Base-by-base conservation (phyloP, 2,329 filamentous ascomycete species). In the Penicillium decumbens region DNA sequence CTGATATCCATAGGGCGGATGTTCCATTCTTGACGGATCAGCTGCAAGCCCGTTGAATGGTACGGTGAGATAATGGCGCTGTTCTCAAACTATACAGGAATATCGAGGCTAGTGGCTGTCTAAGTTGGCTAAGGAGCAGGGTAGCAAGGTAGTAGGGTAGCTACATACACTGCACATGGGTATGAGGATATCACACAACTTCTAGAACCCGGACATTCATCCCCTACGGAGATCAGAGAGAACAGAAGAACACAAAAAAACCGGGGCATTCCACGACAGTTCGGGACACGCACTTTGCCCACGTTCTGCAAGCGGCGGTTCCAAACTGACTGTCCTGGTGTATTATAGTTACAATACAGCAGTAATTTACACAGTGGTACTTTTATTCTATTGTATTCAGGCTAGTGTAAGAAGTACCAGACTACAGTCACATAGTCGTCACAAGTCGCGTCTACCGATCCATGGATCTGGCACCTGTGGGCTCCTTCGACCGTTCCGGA, bases 391-490 rank as follows among this genome's bases (percentile, higher is more conserved):
- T 20, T 10, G 33, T 20, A 12, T 32, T 12, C 23, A 20, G 28
- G 13, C 10, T 13, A 41, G 41, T 41, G 9, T 40, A 9, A 1
- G 4, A 10, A 12, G 28, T 29, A 29, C 28, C 28, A 10, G 1
- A 3, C 10, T 3, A 3, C 18, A 23, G 33, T 56, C 54, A 32
- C 51, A 37, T 43, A 50, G 46, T 28, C 10, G 55, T 60, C 35
- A 38, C 42, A 39, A 56, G 57, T 58, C 58, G 58, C 58, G 58
- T 61, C 58, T 57, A 53, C 57, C 59, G 57, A 61, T 58, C 58
- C 58, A 61, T 61, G 58, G 58, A 59, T 61, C 58, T 61, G 57
- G 58, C 58, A 59, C 55, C 47, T 51, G 58, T 57, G 52, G 53
- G 50, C 53, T 54, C 56, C 57, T 29, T 42, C 58, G 58, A 61